phyloP scores from a whole-genome alignment of 2,329 filamentous ascomycete species.

The Colletotrichum sp. region DNA sequence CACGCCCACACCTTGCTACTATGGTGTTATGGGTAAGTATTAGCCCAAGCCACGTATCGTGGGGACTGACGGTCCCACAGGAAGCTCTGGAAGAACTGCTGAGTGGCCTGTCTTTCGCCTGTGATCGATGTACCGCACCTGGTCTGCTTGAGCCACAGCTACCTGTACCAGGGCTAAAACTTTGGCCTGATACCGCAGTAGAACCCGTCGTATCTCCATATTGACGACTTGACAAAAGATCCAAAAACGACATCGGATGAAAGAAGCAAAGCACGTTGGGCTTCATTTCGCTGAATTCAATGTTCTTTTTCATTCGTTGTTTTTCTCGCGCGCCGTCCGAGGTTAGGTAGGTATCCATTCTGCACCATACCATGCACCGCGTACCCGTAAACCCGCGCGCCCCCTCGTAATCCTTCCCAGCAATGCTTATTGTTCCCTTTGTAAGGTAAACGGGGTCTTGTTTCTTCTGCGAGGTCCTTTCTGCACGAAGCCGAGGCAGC shows the following conservation, averaged over 20 bases:
- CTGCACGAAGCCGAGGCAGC: neutral
- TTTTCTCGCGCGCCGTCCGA: neutral
- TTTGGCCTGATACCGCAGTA: no score
- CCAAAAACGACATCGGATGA: constrained; percentile 3
- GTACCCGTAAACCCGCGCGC: neutral
- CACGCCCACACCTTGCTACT: neutral
- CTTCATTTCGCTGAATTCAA: neutral
- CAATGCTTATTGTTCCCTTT: constrained; percentile 20
- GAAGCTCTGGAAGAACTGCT: no score
- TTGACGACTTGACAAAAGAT: constrained; percentile 7
- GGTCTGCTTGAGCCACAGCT: no score
- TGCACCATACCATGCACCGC: neutral
- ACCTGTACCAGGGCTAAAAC: no score
- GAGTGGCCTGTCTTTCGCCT: no score
- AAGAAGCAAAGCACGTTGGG: neutral
- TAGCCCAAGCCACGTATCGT: no score
- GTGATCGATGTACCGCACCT: no score
- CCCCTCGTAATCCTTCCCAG: constrained; percentile 10
- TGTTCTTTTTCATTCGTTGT: neutral
- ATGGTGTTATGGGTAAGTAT: no score
- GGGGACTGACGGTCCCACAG: no score
- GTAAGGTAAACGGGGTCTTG: neutral
- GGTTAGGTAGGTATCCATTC: neutral
- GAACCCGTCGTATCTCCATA: constrained; percentile 12
- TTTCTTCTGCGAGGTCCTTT: neutral